A percentile compares a stretch with the other conserved stretches of the same genome.
These are phyloP conservation scores for Coemansia sp. DNA, from an alignment of 192 early-diverging fungal genomes.

Conservation along the genomic window DNA sequence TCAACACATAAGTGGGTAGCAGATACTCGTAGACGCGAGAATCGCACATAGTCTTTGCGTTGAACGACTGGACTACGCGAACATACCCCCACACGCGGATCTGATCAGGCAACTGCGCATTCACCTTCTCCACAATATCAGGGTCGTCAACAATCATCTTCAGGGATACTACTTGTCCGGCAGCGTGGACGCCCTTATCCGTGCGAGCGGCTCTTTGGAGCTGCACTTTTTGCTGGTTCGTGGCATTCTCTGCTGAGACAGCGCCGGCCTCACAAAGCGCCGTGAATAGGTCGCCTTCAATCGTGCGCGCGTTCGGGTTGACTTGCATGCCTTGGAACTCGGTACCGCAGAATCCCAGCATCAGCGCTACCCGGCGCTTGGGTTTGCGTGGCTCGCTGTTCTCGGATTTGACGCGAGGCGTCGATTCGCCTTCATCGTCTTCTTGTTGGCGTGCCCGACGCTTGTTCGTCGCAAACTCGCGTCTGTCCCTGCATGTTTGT, in stretches of 20 bases:
- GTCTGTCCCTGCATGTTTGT: constrained; percentile 50
- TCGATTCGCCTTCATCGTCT: not conserved
- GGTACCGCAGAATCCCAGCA: constrained; percentile 93
- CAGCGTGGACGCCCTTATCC: constrained; percentile 98
- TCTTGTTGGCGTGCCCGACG: constrained; percentile 27
- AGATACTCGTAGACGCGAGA: constrained; percentile 97
- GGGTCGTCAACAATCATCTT: constrained; percentile 85
- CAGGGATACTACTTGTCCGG: constrained; percentile 89
- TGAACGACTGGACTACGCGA: constrained; percentile 73
- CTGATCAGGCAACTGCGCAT: constrained; percentile 79
- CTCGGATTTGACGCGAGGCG: constrained; percentile 12
- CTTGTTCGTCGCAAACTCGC: constrained; percentile 40
- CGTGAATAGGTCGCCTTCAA: constrained; percentile 90
- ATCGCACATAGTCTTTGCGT: constrained; percentile 90
- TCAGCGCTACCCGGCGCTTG: constrained; percentile 85
- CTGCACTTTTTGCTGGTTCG: constrained; percentile 77
- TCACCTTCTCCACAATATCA: constrained; percentile 78
- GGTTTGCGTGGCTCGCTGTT: constrained; percentile 58
- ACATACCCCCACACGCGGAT: constrained; percentile 88
- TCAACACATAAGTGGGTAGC: constrained; percentile 87
- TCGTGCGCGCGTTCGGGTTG: constrained; percentile 78
- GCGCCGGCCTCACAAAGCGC: constrained; percentile 80
- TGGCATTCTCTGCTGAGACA: constrained; percentile 84
- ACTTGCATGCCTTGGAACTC: constrained; percentile 98
- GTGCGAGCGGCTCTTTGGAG: constrained; percentile 93